Conservation (phyloP, 208 protist genomes). For the Trypanosoma theileri region DNA sequence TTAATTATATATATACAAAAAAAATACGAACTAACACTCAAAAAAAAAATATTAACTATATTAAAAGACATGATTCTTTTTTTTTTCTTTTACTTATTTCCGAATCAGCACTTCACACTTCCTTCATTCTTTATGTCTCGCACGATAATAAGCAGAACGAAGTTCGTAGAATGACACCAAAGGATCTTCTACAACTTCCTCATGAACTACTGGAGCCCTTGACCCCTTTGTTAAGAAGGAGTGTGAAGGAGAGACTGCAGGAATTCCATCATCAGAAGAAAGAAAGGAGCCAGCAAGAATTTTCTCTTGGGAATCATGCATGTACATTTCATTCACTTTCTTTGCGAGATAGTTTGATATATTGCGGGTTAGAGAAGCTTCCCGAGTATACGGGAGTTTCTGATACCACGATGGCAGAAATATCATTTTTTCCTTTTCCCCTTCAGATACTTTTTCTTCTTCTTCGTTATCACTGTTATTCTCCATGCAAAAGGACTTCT, state of each 20-base stretch:
- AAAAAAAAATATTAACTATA: too few species aligned
- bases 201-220: not conserved
- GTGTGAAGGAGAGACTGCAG: not conserved
- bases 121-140: not conserved
- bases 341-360: slow-evolving; percentile 5
- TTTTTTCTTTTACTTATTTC: too few species aligned
- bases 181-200: not conserved
- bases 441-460: not conserved
- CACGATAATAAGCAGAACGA: slow-evolving; percentile 14
- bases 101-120: too few species aligned
- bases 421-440: not conserved
- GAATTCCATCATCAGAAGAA: not conserved
- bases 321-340: not conserved
- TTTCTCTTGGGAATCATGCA: not conserved
- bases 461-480: too few species aligned
- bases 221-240: not conserved
- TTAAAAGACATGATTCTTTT: too few species aligned
- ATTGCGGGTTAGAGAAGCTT: slow-evolving; percentile 5
- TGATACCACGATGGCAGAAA: slow-evolving; percentile 1
- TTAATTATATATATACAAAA: too few species aligned
- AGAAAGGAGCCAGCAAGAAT: not conserved
- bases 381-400: not conserved
- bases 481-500: not conserved
- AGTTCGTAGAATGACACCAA: slow-evolving; percentile 9
- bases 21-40: too few species aligned